Conservation (phyloP, 2,329 filamentous ascomycete genomes). For the Alternaria hordeiaustralica region DNA sequence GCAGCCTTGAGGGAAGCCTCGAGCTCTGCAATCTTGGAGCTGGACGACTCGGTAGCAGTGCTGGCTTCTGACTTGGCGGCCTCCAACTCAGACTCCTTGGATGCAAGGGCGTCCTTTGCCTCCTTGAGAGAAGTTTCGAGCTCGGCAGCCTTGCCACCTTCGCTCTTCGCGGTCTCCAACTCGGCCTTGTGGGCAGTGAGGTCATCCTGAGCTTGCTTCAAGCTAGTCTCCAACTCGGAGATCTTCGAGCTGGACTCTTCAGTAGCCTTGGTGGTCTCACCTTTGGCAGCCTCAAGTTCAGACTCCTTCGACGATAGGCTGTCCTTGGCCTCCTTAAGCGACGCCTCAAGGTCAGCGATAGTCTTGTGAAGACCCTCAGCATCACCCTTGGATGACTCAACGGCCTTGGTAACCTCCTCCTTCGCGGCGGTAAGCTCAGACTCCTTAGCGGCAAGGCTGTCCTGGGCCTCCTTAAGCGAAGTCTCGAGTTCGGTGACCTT, state of each 20-base stretch:
- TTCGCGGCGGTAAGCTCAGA: slow-evolving; percentile 29
- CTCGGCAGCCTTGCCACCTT: slow-evolving; percentile 12
- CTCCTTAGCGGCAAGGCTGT: slow-evolving; percentile 28
- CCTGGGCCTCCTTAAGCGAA: slow-evolving; percentile 24
- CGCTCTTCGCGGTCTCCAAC: slow-evolving; percentile 23
- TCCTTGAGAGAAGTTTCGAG: slow-evolving; percentile 24
- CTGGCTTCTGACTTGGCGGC: slow-evolving; percentile 21
- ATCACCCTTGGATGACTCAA: slow-evolving; percentile 24
- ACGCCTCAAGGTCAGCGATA: slow-evolving; percentile 27
- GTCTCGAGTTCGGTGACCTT: slow-evolving; percentile 36
- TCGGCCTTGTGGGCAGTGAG: slow-evolving; percentile 33
- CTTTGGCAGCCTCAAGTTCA: slow-evolving; percentile 24
- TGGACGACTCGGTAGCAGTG: slow-evolving; percentile 26
- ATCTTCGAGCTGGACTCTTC: slow-evolving; percentile 31
- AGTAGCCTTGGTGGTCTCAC: slow-evolving; percentile 20
- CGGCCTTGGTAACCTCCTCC: slow-evolving; percentile 24
- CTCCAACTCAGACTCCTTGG: slow-evolving; percentile 24
- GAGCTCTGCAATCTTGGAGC: slow-evolving; percentile 28
- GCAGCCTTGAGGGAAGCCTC: slow-evolving; percentile 31
- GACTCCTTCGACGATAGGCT: slow-evolving; percentile 16
- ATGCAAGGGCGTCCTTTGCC: slow-evolving; percentile 13
- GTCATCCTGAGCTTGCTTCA: slow-evolving; percentile 31
- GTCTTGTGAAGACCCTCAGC: slow-evolving; percentile 23
- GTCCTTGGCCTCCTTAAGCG: slow-evolving; percentile 18
- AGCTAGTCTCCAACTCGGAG: slow-evolving; percentile 25